A percentile compares a stretch with the other conserved stretches of the same genome.
These are phyloP conservation scores for Chytriomyces confervae DNA, from an alignment of 192 early-diverging fungal genomes.

Conservation along the genomic window DNA sequence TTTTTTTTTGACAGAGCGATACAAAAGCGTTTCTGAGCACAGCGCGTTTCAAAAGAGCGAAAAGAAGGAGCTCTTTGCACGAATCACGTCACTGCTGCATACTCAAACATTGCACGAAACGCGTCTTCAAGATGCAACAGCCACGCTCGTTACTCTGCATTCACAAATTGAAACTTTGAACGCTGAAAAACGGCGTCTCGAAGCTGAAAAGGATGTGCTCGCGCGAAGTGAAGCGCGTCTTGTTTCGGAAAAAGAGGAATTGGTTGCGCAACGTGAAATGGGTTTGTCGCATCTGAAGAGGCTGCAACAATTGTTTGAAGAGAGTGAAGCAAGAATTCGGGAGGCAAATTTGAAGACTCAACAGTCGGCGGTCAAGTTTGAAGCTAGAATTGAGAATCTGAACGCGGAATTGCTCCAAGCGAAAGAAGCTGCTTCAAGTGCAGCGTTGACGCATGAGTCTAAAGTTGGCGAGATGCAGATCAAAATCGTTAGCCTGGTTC, in stretches of 20 bases:
- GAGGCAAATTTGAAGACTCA: constrained; percentile 33
- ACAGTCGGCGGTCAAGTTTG: too few relatives aligned
- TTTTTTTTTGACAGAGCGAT: too few relatives aligned
- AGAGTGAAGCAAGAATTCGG: too few relatives aligned
- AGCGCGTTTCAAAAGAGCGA: constrained; percentile 64
- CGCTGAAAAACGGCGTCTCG: constrained; percentile 57
- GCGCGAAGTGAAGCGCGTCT: constrained; percentile 57
- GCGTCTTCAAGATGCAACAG: constrained; percentile 61
- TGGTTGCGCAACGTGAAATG: constrained; percentile 58
- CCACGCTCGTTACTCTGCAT: constrained; percentile 56
- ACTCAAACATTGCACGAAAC: constrained; percentile 63
- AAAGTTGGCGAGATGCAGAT: constrained; percentile 39
- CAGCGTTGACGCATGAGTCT: constrained; percentile 40
- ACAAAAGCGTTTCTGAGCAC: constrained; percentile 62
- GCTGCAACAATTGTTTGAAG: constrained; percentile 62
- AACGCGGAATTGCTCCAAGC: constrained; percentile 37
- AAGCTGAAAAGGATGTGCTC: constrained; percentile 62
- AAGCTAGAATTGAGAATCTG: too few relatives aligned
- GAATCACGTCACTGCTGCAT: constrained; percentile 57
- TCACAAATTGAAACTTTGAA: constrained; percentile 52
- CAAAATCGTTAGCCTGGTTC: constrained; percentile 27
- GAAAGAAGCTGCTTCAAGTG: too few relatives aligned
- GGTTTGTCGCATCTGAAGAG: constrained; percentile 57
- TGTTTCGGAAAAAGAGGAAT: constrained; percentile 55
- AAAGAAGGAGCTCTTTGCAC: constrained; percentile 65